A percentile compares a stretch with the other conserved stretches of the same genome.
phyloP scores from a whole-genome alignment of 2,329 filamentous ascomycete species.

The Colletotrichum caudatum region DNA sequence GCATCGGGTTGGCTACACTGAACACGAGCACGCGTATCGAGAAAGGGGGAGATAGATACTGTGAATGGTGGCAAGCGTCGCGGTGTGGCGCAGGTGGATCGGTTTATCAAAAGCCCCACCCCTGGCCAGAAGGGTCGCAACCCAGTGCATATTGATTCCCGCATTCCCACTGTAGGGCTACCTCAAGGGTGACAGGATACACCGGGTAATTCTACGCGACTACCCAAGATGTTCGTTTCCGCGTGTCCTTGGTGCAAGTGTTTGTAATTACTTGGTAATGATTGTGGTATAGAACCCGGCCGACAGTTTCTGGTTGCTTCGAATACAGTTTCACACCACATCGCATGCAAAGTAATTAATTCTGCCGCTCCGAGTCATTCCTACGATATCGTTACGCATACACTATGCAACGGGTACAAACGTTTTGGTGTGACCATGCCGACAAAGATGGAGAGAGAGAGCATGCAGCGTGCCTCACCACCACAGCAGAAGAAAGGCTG shows the following conservation, averaged over 20 bases:
- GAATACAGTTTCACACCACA: too few species aligned
- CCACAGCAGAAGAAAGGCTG: not conserved
- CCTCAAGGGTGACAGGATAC: not conserved
- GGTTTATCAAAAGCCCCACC: not conserved
- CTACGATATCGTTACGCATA: too few species aligned
- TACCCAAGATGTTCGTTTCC: not conserved
- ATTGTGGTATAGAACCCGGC: too few species aligned
- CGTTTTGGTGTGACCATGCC: too few species aligned
- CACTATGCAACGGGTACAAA: too few species aligned
- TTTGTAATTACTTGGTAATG: too few species aligned
- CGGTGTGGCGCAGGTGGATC: not conserved
- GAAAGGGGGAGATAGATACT: not conserved
- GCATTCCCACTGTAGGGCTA: not conserved
- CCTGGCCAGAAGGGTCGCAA: not conserved
- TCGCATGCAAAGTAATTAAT: too few species aligned
- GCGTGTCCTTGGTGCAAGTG: too few species aligned
- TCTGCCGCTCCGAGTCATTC: too few species aligned
- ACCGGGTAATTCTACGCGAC: not conserved
- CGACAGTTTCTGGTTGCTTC: not conserved
- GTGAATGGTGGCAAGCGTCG: not conserved
- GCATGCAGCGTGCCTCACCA: too few species aligned
- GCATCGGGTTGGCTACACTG: not conserved
- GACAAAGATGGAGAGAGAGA: too few species aligned
- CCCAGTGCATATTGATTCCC: not conserved
- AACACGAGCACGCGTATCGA: not conserved